A percentile compares a stretch with the other conserved stretches of the same genome.
phyloP scores from a whole-genome alignment of 2,329 filamentous ascomycete species.

The Lachnellula willkommii region DNA sequence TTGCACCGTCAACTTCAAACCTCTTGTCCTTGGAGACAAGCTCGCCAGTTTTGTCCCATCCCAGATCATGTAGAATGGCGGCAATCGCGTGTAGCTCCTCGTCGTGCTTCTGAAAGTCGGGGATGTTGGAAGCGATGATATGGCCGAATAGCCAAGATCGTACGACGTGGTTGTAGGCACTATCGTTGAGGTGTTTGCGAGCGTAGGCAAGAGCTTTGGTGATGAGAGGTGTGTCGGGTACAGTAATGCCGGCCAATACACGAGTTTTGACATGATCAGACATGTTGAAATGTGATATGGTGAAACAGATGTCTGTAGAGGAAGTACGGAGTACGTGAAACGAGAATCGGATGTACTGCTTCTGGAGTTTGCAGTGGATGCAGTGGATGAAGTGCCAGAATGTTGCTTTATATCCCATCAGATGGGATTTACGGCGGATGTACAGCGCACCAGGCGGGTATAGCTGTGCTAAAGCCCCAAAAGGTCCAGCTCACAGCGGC shows the following conservation, averaged over 20 bases:
- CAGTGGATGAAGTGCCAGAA: no score
- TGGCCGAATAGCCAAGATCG: slow-evolving; percentile 35
- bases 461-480: no score
- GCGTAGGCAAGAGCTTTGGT: slow-evolving; percentile 32
- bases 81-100: slow-evolving; percentile 36
- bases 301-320: not conserved
- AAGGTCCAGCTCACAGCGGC: no score
- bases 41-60: slow-evolving; percentile 35
- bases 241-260: slow-evolving; percentile 31
- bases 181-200: slow-evolving; percentile 26
- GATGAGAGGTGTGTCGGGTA: slow-evolving; percentile 35
- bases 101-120: slow-evolving; percentile 25
- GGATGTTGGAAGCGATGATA: slow-evolving; percentile 32
- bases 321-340: not conserved
- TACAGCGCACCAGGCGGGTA: no score
- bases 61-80: slow-evolving; percentile 40
- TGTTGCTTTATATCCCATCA: no score
- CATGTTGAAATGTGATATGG: not conserved
- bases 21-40: slow-evolving; percentile 40
- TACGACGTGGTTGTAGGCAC: slow-evolving; percentile 36
- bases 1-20: slow-evolving; percentile 47
- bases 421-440: no score
- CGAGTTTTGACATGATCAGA: slow-evolving; percentile 28
- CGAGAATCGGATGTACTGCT: not conserved
- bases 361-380: not conserved